Conservation (phyloP, 108 stramenopile genomes). For the Pseudonitzschia pungens region DNA sequence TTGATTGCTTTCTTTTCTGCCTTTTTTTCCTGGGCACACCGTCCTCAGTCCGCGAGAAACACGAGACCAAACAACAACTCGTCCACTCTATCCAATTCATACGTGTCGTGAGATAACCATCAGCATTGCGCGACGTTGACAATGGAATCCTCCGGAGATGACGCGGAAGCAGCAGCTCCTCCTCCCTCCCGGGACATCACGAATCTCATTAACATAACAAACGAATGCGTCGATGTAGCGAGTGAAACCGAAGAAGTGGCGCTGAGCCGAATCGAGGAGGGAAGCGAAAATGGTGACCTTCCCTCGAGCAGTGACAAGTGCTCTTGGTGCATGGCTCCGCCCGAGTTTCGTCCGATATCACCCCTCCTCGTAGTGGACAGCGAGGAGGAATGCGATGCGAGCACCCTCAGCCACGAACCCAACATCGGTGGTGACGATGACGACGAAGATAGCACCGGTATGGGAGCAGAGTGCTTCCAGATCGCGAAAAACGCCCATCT, state of each 20-base stretch:
- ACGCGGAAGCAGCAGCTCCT: no score
- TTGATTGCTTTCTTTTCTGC: no score
- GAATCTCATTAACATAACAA: conserved; percentile 1
- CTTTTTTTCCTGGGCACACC: no score
- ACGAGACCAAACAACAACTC: no score
- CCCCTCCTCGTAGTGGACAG: background rate
- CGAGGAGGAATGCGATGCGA: background rate
- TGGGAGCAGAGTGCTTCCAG: background rate
- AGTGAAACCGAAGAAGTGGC: no score
- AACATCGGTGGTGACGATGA: background rate
- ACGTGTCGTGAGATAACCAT: no score
- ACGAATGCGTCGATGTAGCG: background rate
- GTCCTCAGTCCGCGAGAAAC: no score
- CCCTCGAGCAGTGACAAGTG: background rate
- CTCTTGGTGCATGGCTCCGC: background rate
- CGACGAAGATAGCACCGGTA: background rate
- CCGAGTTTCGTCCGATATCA: background rate
- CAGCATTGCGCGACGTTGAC: no score
- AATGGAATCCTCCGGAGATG: no score
- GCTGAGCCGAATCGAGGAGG: no score
- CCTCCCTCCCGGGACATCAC: conserved; percentile 1
- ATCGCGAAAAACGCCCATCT: background rate
- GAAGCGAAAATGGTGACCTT: background rate
- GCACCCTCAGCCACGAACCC: background rate
- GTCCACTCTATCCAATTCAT: no score